Base-by-base conservation (phyloP, 257 asterid genomes). In the Solanum pinnatisectum region DNA sequence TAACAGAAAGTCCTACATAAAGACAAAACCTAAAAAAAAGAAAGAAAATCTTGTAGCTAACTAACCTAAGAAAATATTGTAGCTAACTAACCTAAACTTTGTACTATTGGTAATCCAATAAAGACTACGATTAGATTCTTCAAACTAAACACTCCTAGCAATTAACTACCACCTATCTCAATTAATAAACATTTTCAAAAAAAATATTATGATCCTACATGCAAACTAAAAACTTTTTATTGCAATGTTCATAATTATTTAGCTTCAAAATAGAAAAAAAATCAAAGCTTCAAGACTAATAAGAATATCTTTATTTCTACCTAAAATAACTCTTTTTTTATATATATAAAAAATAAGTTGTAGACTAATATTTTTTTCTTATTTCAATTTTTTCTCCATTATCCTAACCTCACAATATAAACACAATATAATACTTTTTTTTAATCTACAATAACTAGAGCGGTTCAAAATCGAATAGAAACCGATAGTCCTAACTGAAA, bases 401-500 rank as follows among this genome's bases (percentile, higher is more conserved):
- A 0, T 10, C 30, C 16, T n/a, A 11, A n/a, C 15, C 32, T 63
- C 71, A n/a, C 10, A 10, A n/a, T 63, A 63, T 23, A 23, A 63
- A n/a, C 8, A 63, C 32, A 63, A 60, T 23, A 10, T 22, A 23
- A 22, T 60, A 8, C 14, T 56, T 1, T 7, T 56, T 56, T 42
- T 56, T 18, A 5, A 56, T 56, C 4, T 18, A 56, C 3, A 3
- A 7, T 56, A 56, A 18, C 0, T 1, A 56, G 5, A 1, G 5
- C 0, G 6, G n/a, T 18, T 56, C 10, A 56, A 52, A 52, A 18
- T 0, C 0, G 1, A 56, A 56, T 18, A 56, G 2, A 56, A 6
- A 52, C 0, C 1, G 1, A 20, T 56, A 56, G 18, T 18, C 0
- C 0, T 1, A 56, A 56, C 0, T 0, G 60, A 14, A 56, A 52